A percentile compares a stretch with the other conserved stretches of the same genome.
Evolutionary conservation across 2,329 filamentous ascomycete genomes (phyloP).

Genomic region (Aspergillus felis): DNA sequence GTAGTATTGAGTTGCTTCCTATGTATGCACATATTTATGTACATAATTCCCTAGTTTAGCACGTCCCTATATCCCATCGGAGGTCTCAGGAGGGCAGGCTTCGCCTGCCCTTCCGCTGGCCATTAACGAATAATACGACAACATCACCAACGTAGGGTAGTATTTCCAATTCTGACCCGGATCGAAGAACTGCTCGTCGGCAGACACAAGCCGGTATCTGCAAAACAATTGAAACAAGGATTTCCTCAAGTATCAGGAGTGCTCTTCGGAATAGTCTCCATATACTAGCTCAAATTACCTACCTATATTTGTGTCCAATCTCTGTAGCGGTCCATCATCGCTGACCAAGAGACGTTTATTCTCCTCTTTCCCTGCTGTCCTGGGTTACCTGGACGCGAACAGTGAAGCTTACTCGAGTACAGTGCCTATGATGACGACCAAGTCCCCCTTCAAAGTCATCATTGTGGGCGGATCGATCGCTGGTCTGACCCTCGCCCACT

Average conservation of each 20-base stretch:
- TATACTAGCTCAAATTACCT: background rate
- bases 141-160: background rate
- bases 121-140: background rate
- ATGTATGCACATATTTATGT: background rate
- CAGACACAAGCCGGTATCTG: no score
- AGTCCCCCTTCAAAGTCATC: background rate
- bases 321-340: no score
- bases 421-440: background rate
- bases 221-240: no score
- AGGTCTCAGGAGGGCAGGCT: background rate
- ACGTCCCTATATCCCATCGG: background rate
- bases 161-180: no score
- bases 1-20: no score
- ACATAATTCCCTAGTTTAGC: background rate
- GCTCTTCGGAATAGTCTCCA: background rate
- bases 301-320: no score
- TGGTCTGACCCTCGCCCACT: background rate
- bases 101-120: background rate
- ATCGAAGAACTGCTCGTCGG: no score
- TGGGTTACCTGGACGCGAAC: background rate
- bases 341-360: no score
- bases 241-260: no score
- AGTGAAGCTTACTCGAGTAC: background rate
- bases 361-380: no score
- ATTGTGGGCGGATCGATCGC: background rate